Percentiles rank a stretch among this genome's conserved stretches.
Conservation (phyloP, 768 basidiomycete species). For the Chalciporus piperatus region DNA sequence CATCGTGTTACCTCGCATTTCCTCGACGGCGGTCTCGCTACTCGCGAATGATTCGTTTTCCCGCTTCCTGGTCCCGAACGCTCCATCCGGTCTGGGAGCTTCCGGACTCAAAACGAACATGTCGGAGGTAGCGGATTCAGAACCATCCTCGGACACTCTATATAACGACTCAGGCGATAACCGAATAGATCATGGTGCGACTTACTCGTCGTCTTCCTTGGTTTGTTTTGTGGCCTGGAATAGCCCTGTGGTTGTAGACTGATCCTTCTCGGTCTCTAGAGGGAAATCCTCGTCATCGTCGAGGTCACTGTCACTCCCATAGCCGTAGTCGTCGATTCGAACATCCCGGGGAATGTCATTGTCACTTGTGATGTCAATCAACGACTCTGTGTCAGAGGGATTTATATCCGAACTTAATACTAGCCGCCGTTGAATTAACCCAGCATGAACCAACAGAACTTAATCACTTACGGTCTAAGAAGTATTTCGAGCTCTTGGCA, state of each 20-base stretch:
- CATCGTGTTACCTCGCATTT: background rate
- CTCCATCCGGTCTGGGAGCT: background rate
- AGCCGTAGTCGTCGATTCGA: conserved; percentile 27
- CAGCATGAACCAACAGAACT: too few relatives aligned
- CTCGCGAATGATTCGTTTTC: conserved; percentile 2
- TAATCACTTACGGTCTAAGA: conserved; percentile 22
- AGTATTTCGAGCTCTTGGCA: conserved; percentile 26
- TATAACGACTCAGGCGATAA: background rate
- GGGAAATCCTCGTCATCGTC: conserved; percentile 22
- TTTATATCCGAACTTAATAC: conserved; percentile 14
- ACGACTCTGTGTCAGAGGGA: conserved; percentile 6
- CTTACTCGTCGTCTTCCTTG: conserved; percentile 13
- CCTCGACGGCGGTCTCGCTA: conserved; percentile 8
- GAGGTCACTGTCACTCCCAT: conserved; percentile 35
- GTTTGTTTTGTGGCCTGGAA: background rate
- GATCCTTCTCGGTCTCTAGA: background rate
- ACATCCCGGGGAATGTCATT: conserved; percentile 7
- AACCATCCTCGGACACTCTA: conserved; percentile 14
- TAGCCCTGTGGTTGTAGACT: background rate
- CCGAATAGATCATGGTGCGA: background rate
- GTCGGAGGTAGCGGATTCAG: conserved; percentile 12
- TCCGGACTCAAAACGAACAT: conserved; percentile 20
- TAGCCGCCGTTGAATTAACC: conserved; percentile 2
- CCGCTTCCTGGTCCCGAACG: background rate
- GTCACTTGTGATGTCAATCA: conserved; percentile 13